phyloP scores from a whole-genome alignment of 2,329 filamentous ascomycete genomes.

The Pseudopyrenochaeta lycopersici region DNA sequence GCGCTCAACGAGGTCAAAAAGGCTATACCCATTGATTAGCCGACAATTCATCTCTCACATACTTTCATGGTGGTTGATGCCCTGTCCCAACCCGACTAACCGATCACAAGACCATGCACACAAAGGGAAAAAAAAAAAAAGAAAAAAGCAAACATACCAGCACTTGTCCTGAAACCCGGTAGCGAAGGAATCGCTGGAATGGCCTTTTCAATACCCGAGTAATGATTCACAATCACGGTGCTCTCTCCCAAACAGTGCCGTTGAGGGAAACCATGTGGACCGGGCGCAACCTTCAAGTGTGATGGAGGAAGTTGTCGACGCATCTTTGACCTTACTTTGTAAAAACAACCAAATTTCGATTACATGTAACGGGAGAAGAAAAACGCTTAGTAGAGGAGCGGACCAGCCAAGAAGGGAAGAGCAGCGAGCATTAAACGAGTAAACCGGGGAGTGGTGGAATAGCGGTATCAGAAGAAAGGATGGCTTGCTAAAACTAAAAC shows the following conservation, averaged over 20 bases:
- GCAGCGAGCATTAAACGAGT: slow-evolving; percentile 23
- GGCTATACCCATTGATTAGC: slow-evolving; percentile 59
- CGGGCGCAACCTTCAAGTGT: slow-evolving; percentile 44
- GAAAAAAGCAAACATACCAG: slow-evolving; percentile 42
- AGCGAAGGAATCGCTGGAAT: slow-evolving; percentile 48
- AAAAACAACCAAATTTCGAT: slow-evolving; percentile 16
- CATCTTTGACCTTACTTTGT: slow-evolving; percentile 22
- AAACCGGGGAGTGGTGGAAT: slow-evolving; percentile 5
- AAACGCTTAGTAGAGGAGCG: slow-evolving; percentile 11
- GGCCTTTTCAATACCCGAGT: slow-evolving; percentile 43
- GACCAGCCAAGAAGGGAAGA: slow-evolving; percentile 27
- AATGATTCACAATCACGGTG: slow-evolving; percentile 45
- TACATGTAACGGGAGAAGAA: slow-evolving; percentile 29
- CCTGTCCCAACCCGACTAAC: slow-evolving; percentile 2
- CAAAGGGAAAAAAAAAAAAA: slow-evolving; percentile 3
- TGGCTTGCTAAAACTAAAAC: slow-evolving; percentile 4
- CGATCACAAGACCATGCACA: slow-evolving; percentile 27
- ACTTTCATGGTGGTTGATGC: slow-evolving; percentile 9
- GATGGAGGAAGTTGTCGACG: slow-evolving; percentile 45
- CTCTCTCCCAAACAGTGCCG: slow-evolving; percentile 35
- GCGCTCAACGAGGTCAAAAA: slow-evolving; percentile 85
- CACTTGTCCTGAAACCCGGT: slow-evolving; percentile 50
- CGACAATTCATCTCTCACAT: not conserved
- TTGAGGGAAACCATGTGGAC: slow-evolving; percentile 41
- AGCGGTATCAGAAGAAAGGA: not conserved